Percentiles rank a stretch among this genome's conserved stretches.
These are phyloP conservation scores for Paramecium primaurelia DNA, from an alignment of 73 alveolate species.

Conservation along the genomic window DNA sequence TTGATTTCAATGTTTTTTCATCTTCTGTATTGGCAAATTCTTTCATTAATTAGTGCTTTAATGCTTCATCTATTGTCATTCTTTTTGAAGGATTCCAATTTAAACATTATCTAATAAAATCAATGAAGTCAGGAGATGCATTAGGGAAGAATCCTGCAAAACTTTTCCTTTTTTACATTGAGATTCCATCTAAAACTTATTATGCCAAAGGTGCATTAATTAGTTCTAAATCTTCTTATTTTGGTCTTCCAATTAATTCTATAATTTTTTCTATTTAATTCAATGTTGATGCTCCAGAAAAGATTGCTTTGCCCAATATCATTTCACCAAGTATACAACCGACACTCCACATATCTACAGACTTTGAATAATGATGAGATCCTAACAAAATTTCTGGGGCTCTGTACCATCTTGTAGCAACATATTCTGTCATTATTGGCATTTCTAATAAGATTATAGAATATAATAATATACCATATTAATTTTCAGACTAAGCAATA, in stretches of 20 bases:
- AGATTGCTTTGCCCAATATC: slow-evolving; percentile 69
- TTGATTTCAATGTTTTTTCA: slow-evolving; percentile 72
- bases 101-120: slow-evolving; percentile 60
- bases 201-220: slow-evolving; percentile 68
- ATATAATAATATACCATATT: slow-evolving; percentile 28
- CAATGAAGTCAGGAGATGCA: slow-evolving; percentile 72
- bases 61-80: slow-evolving; percentile 73
- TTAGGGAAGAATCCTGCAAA: slow-evolving; percentile 67
- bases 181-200: slow-evolving; percentile 69
- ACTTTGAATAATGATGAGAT: slow-evolving; percentile 53
- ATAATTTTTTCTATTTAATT: slow-evolving; percentile 67
- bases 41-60: slow-evolving; percentile 74
- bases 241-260: slow-evolving; percentile 81
- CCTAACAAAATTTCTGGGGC: slow-evolving; percentile 72
- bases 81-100: slow-evolving; percentile 75
- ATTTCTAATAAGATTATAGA: slow-evolving; percentile 9
- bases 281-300: slow-evolving; percentile 68
- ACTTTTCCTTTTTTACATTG: slow-evolving; percentile 64
- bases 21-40: slow-evolving; percentile 79
- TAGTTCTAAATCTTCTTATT: slow-evolving; percentile 72
- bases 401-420: slow-evolving; percentile 67
- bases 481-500: slow-evolving; percentile 47
- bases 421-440: slow-evolving; percentile 65
- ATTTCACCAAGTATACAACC: slow-evolving; percentile 70
- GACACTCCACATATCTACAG: slow-evolving; percentile 72